phyloP scores from a whole-genome alignment of 768 basidiomycete species.

The Xerocomellus intermedius region DNA sequence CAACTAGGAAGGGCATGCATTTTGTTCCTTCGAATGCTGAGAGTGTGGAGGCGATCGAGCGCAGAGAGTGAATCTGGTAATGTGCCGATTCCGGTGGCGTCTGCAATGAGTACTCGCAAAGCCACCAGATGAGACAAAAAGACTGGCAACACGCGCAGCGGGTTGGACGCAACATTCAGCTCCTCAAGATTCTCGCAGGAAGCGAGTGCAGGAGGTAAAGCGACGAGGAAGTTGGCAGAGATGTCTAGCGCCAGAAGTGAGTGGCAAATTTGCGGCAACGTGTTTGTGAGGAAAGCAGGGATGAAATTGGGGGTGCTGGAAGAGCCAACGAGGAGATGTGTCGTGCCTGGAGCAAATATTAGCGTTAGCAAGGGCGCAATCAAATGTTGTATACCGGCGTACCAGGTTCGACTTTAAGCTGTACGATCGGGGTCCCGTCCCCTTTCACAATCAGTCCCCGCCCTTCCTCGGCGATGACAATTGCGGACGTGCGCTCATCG shows the following conservation, averaged over 20 bases:
- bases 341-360: conserved; percentile 61
- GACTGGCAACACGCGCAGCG: conserved; percentile 85
- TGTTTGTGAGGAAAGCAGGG: conserved; percentile 66
- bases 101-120: conserved; percentile 89
- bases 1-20: conserved; percentile 89
- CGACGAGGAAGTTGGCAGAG: conserved; percentile 81
- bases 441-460: conserved; percentile 80
- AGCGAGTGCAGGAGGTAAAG: conserved; percentile 81
- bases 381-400: conserved; percentile 22
- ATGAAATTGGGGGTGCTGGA: conserved; percentile 76
- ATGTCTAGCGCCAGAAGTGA: conserved; percentile 92
- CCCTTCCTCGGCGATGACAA: conserved; percentile 80
- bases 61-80: conserved; percentile 73
- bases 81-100: conserved; percentile 77
- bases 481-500: conserved; percentile 74
- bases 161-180: conserved; percentile 90
- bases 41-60: conserved; percentile 81
- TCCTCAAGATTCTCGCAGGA: conserved; percentile 84
- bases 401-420: conserved; percentile 75
- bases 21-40: conserved; percentile 86
- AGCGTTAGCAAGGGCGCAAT: background rate
- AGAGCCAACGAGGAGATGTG: conserved; percentile 88
- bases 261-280: conserved; percentile 68
- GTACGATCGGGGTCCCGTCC: conserved; percentile 55
- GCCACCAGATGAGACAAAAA: conserved; percentile 77